Evolutionary conservation across 768 basidiomycete genomes (phyloP).

Genomic region (Termitomyces heimii): DNA sequence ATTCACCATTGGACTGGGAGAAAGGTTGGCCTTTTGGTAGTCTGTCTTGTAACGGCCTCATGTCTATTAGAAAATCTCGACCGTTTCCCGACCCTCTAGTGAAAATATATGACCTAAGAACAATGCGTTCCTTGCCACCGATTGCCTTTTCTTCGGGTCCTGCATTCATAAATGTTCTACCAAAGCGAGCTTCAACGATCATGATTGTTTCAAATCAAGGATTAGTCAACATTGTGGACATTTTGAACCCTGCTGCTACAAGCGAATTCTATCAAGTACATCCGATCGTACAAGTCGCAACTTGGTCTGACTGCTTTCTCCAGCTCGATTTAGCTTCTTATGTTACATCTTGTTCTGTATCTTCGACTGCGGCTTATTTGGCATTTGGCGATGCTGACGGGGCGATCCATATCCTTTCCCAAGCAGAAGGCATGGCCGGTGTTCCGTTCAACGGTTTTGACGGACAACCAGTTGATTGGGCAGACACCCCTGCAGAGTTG

Average conservation of each 20-base stretch:
- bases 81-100: constrained; percentile 89
- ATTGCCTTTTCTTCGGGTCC: constrained; percentile 86
- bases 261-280: constrained; percentile 79
- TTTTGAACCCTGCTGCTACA: constrained; percentile 57
- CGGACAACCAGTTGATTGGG: constrained; percentile 82
- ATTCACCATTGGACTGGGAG: constrained; percentile 82
- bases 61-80: constrained; percentile 62
- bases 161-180: constrained; percentile 76
- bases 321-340: constrained; percentile 72
- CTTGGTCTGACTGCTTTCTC: constrained; percentile 4
- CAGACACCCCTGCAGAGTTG: constrained; percentile 62
- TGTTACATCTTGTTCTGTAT: constrained; percentile 74
- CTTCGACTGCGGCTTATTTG: constrained; percentile 84
- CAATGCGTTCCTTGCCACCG: constrained; percentile 75
- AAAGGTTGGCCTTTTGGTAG: constrained; percentile 48
- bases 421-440: constrained; percentile 53
- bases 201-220: constrained; percentile 77
- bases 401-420: constrained; percentile 73
- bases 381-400: constrained; percentile 91
- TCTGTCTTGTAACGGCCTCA: neutral
- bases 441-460: constrained; percentile 87
- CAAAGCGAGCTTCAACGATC: constrained; percentile 68
- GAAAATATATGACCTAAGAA: constrained; percentile 88
- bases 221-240: constrained; percentile 80
- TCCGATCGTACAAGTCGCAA: neutral